Percentiles rank a stretch among this genome's conserved stretches.
These are phyloP conservation scores for Cryptococcus jaspeensis DNA, from an alignment of 1,284 basidiomycete genomes.

Conservation along the genomic window DNA sequence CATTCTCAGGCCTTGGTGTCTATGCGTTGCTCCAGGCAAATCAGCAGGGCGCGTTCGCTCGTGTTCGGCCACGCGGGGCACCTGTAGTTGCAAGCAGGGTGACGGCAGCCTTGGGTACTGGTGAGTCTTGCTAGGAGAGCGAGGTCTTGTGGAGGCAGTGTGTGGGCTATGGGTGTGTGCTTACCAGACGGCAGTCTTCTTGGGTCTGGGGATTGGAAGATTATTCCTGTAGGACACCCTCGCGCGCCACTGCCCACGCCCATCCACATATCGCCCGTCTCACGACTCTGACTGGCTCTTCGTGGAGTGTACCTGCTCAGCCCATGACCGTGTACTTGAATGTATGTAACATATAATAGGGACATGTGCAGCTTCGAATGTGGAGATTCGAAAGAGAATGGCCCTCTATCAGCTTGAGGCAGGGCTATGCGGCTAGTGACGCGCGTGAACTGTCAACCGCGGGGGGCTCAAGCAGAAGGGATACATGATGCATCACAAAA, in stretches of 20 bases:
- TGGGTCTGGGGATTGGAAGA: slow-evolving; percentile 19
- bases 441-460: no score
- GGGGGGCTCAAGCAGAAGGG: not conserved
- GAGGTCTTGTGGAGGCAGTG: not conserved
- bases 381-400: no score
- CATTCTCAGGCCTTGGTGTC: slow-evolving; percentile 43
- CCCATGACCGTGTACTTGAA: no score
- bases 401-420: no score
- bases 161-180: not conserved
- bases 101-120: slow-evolving; percentile 39
- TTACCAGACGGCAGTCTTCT: slow-evolving; percentile 11
- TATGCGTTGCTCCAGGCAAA: slow-evolving; percentile 44
- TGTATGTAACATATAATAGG: no score
- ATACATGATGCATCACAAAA: not conserved
- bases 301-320: no score
- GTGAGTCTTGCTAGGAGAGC: slow-evolving; percentile 25
- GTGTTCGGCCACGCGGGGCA: slow-evolving; percentile 31
- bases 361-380: no score
- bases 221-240: slow-evolving; percentile 13
- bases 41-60: slow-evolving; percentile 39
- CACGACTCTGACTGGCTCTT: no score
- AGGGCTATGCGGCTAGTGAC: no score
- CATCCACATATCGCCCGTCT: no score
- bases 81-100: slow-evolving; percentile 34
- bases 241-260: no score